Percentiles rank a stretch among this genome's conserved stretches.
phyloP scores from a whole-genome alignment of 192 early-diverging fungal species.

The Podila clonocystis region DNA sequence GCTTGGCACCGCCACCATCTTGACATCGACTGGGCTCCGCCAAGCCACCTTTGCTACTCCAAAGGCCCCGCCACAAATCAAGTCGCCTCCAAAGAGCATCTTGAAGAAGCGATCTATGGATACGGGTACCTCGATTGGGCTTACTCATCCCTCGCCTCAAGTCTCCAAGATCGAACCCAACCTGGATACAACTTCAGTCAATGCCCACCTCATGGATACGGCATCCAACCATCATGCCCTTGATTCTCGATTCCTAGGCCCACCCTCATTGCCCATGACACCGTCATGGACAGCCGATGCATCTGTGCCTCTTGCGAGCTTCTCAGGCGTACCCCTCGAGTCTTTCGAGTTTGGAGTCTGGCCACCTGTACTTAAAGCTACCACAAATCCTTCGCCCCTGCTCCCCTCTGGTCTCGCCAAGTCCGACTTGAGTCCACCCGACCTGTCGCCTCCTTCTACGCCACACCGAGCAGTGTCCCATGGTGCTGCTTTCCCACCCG shows the following conservation, averaged over 20 bases:
- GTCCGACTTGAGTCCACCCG: neutral
- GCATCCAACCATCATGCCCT: too few species aligned
- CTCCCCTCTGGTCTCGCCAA: neutral
- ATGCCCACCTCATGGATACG: neutral
- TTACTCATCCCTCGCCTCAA: neutral
- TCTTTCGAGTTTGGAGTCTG: too few species aligned
- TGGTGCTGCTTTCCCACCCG: slow-evolving; percentile 13
- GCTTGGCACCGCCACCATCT: neutral
- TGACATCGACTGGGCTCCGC: slow-evolving; percentile 3
- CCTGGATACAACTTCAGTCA: neutral
- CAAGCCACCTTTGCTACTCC: slow-evolving; percentile 7
- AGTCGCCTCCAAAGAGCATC: slow-evolving; percentile 4
- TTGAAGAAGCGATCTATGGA: slow-evolving; percentile 16
- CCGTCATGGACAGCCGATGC: too few species aligned
- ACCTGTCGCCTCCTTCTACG: neutral
- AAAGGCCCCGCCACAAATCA: slow-evolving; percentile 5
- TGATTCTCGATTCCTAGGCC: too few species aligned
- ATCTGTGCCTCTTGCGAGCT: too few species aligned
- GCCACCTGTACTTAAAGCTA: neutral
- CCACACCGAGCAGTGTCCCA: slow-evolving; percentile 4
- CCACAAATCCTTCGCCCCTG: too few species aligned
- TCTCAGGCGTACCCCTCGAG: too few species aligned
- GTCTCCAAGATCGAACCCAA: neutral
- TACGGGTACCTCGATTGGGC: neutral
- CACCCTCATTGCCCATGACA: too few species aligned